Conservation (phyloP, 768 basidiomycete genomes). For the Hydnomerulius pinastri region DNA sequence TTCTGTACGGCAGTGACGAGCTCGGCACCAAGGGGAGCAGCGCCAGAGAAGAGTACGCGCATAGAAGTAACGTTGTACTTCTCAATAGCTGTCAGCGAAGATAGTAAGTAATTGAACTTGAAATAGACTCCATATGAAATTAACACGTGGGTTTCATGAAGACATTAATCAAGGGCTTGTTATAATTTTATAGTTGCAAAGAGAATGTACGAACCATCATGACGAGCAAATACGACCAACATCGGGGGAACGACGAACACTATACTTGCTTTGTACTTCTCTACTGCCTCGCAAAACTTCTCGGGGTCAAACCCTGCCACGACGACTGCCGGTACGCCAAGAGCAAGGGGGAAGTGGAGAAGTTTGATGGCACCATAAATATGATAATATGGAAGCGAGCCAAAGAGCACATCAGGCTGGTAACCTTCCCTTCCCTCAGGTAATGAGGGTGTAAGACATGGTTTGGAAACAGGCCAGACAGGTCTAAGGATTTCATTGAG, state of each 20-base stretch:
- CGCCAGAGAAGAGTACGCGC: slow-evolving; percentile 64
- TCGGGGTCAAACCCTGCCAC: slow-evolving; percentile 73
- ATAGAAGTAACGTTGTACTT: slow-evolving; percentile 69
- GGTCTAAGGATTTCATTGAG: slow-evolving; percentile 52
- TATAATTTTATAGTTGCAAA: too few species aligned
- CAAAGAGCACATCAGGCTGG: slow-evolving; percentile 52
- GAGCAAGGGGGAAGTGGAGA: slow-evolving; percentile 55
- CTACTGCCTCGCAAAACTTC: slow-evolving; percentile 63
- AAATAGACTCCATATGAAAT: background rate
- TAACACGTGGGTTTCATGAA: background rate
- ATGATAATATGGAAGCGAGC: slow-evolving; percentile 63
- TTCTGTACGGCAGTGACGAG: slow-evolving; percentile 52
- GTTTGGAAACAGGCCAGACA: slow-evolving; percentile 42
- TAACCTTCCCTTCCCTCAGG: background rate
- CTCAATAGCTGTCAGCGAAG: slow-evolving; percentile 48
- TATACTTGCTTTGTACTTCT: slow-evolving; percentile 61
- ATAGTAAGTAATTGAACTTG: background rate
- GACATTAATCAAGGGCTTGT: background rate
- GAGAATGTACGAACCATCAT: slow-evolving; percentile 52
- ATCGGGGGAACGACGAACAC: slow-evolving; percentile 79
- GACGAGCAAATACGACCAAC: slow-evolving; percentile 71
- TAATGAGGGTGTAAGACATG: slow-evolving; percentile 23
- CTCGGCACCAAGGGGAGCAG: slow-evolving; percentile 74
- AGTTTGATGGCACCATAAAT: slow-evolving; percentile 62
- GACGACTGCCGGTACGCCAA: slow-evolving; percentile 54